Conservation (phyloP, 202 grass and related monocot species). For the Bolboschoenoplectus hybrid region DNA sequence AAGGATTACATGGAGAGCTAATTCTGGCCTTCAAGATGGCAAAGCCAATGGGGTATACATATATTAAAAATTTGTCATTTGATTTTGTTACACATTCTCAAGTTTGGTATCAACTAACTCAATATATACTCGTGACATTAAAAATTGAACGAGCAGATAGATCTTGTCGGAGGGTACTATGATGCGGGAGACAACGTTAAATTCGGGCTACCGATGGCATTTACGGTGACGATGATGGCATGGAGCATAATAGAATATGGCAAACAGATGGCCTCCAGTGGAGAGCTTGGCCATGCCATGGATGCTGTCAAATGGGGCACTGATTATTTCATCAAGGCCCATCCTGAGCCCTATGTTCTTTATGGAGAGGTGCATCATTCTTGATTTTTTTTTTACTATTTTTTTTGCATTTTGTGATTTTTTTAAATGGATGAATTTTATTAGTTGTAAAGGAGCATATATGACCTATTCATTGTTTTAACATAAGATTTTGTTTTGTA, state of each 20-base stretch:
- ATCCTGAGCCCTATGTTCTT: slow-evolving; percentile 73
- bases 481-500: too few species aligned
- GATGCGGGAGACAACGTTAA: slow-evolving; percentile 97
- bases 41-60: slow-evolving; percentile 73
- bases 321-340: slow-evolving; percentile 88
- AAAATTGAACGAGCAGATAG: slow-evolving; percentile 46
- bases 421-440: not conserved
- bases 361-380: slow-evolving; percentile 66
- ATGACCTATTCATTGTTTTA: not conserved
- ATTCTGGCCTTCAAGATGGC: slow-evolving; percentile 83
- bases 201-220: slow-evolving; percentile 96
- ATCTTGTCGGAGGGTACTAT: slow-evolving; percentile 85
- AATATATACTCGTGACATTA: not conserved
- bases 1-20: slow-evolving; percentile 65
- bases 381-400: not conserved
- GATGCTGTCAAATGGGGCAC: slow-evolving; percentile 93
- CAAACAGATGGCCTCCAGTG: slow-evolving; percentile 68
- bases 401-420: not conserved
- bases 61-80: not conserved
- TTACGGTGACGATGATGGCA: slow-evolving; percentile 98
- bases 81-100: not conserved
- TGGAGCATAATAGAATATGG: slow-evolving; percentile 88
- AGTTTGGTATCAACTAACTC: not conserved
- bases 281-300: slow-evolving; percentile 71
- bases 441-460: not conserved